Evolutionary conservation across 2,329 filamentous ascomycete species (phyloP).

Genomic region (Colletotrichum cuscutae): DNA sequence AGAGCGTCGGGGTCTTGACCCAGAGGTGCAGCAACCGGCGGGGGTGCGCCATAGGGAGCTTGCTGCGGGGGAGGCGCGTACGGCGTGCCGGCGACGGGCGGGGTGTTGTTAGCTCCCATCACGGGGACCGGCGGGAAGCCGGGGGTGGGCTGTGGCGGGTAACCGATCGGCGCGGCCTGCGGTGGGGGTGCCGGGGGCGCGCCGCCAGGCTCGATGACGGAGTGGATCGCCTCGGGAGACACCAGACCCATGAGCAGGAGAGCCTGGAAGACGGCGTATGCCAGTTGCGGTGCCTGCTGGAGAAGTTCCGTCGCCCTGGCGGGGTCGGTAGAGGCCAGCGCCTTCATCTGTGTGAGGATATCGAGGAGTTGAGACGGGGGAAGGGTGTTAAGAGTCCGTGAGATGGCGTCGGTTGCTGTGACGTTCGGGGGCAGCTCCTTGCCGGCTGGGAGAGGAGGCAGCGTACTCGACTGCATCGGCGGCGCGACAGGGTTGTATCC

Average conservation of each 20-base stretch:
- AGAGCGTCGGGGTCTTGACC: conserved; percentile 75
- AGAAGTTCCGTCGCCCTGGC: conserved; percentile 87
- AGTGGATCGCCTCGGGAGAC: conserved; percentile 82
- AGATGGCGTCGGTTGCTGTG: conserved; percentile 90
- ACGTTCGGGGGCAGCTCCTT: conserved; percentile 85
- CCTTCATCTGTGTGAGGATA: conserved; percentile 94
- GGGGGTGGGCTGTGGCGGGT: conserved; percentile 39
- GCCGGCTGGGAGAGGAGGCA: conserved; percentile 86
- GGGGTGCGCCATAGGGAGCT: conserved; percentile 45
- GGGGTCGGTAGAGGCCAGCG: conserved; percentile 83
- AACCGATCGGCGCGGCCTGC: conserved; percentile 27
- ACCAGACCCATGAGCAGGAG: conserved; percentile 93
- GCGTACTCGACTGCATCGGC: conserved; percentile 55
- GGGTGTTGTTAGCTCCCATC: conserved; percentile 55
- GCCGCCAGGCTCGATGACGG: conserved; percentile 75
- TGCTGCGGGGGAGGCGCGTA: conserved; percentile 57
- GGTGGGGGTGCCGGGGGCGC: conserved; percentile 48
- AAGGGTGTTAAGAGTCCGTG: conserved; percentile 86
- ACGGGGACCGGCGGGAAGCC: conserved; percentile 48
- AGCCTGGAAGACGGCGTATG: conserved; percentile 95
- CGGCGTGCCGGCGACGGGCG: conserved; percentile 55
- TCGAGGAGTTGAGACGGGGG: conserved; percentile 91
- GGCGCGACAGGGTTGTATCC: conserved; percentile 43
- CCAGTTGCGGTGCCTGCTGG: conserved; percentile 88
- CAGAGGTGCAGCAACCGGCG: conserved; percentile 44